Percentiles rank a stretch among this genome's conserved stretches.
phyloP scores from a whole-genome alignment of 2,329 filamentous ascomycete genomes.

The Ceratocystis destructans region DNA sequence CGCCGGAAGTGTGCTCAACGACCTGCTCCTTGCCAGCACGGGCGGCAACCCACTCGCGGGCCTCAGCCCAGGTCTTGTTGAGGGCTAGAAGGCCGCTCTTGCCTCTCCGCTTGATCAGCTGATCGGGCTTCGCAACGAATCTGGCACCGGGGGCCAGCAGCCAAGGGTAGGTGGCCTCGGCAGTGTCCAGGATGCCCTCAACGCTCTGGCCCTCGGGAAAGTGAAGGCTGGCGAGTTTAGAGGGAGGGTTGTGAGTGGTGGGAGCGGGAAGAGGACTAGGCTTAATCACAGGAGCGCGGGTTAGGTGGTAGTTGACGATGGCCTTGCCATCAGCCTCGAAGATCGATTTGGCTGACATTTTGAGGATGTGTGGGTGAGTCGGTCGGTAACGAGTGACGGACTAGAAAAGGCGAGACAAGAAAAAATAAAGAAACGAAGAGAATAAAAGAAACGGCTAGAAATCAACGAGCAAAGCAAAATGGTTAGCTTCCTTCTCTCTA shows the following conservation, averaged over 20 bases:
- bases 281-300: conserved; percentile 93
- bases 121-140: conserved; percentile 98
- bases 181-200: conserved; percentile 78
- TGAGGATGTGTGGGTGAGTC: conserved; percentile 22
- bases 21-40: conserved; percentile 82
- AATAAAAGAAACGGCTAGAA: conserved; percentile 3
- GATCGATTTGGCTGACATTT: conserved; percentile 68
- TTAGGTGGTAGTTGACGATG: conserved; percentile 99
- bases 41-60: conserved; percentile 83
- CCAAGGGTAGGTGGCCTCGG: conserved; percentile 95
- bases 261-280: conserved; percentile 77
- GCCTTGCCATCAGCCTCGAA: conserved; percentile 99
- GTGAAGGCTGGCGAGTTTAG: conserved; percentile 80
- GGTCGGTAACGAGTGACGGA: conserved; percentile 20
- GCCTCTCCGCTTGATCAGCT: conserved; percentile 98
- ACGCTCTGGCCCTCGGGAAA: conserved; percentile 82
- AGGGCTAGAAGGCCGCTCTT: conserved; percentile 94
- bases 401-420: conserved; percentile 20
- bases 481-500: conserved; percentile 11
- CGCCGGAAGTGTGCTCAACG: conserved; percentile 82
- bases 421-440: neutral
- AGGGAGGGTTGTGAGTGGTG: conserved; percentile 79
- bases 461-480: conserved; percentile 4
- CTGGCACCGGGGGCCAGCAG: conserved; percentile 68
- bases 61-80: conserved; percentile 95